phyloP scores from a whole-genome alignment of 768 basidiomycete species.

The Amanita rubescens region DNA sequence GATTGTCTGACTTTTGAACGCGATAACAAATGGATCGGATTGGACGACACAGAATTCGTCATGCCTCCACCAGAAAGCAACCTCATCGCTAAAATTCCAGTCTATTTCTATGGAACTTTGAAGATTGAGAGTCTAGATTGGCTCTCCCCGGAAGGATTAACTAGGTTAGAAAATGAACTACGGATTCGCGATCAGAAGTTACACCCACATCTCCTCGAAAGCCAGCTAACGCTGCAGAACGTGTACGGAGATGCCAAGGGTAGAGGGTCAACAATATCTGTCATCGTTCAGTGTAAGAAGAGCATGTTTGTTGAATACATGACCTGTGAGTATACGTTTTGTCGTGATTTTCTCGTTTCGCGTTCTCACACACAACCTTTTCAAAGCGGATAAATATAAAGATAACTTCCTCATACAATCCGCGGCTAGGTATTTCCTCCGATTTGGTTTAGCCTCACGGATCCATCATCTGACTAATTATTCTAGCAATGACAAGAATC shows the following conservation, averaged over 20 bases:
- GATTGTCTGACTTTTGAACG: neutral
- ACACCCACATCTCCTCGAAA: slow-evolving; percentile 15
- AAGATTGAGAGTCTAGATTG: slow-evolving; percentile 37
- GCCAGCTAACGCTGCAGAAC: slow-evolving; percentile 25
- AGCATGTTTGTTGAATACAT: slow-evolving; percentile 30
- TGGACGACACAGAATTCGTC: slow-evolving; percentile 41
- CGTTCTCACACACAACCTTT: neutral
- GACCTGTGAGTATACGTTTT: slow-evolving; percentile 14
- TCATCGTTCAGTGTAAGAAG: slow-evolving; percentile 37
- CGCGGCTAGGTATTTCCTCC: slow-evolving; percentile 5
- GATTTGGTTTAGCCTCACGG: no score
- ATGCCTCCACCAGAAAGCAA: slow-evolving; percentile 18
- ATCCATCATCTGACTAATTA: neutral
- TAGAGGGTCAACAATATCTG: slow-evolving; percentile 24
- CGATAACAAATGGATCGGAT: slow-evolving; percentile 14
- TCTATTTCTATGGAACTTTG: slow-evolving; percentile 47
- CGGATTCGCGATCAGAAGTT: slow-evolving; percentile 28
- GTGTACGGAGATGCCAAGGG: slow-evolving; percentile 23
- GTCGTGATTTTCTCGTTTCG: neutral
- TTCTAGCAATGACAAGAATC: slow-evolving; percentile 9
- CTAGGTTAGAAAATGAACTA: slow-evolving; percentile 37
- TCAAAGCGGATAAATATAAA: slow-evolving; percentile 14
- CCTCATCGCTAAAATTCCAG: slow-evolving; percentile 17
- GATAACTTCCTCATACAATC: slow-evolving; percentile 15
- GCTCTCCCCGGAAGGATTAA: slow-evolving; percentile 40